phyloP scores from a whole-genome alignment of 106 monocot genomes.

The Dioscorea alata region DNA sequence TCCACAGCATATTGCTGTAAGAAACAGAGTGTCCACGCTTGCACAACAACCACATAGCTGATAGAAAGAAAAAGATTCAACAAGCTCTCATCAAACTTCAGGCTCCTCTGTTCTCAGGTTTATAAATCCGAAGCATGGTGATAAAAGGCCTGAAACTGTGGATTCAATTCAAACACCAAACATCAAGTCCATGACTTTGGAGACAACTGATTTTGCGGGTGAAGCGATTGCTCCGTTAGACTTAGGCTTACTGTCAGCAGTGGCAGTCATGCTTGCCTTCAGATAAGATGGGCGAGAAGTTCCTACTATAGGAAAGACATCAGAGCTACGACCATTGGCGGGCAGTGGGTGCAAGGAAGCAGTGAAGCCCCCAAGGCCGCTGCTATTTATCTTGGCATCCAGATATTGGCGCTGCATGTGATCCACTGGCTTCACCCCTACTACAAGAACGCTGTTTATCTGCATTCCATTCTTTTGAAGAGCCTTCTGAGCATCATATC shows the following conservation, averaged over 20 bases:
- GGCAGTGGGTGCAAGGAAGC: constrained; percentile 27
- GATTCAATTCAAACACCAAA: constrained; percentile 50
- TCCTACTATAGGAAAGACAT: constrained; percentile 5
- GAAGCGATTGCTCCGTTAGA: constrained; percentile 67
- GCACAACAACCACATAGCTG: not conserved
- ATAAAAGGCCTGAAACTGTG: not conserved
- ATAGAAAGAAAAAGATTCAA: not conserved
- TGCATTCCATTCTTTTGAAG: constrained; percentile 46
- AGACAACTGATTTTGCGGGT: constrained; percentile 74
- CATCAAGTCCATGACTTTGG: constrained; percentile 92
- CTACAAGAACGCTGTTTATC: constrained; percentile 40
- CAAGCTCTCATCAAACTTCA: not conserved
- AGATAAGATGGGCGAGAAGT: constrained; percentile 12
- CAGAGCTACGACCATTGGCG: constrained; percentile 13
- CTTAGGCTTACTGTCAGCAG: constrained; percentile 14
- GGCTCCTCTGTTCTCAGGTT: not conserved
- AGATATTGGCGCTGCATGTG: constrained; percentile 32
- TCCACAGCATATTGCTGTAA: not conserved
- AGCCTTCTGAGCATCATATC: constrained; percentile 54
- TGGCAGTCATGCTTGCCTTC: constrained; percentile 5
- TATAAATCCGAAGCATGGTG: not conserved
- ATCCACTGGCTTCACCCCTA: constrained; percentile 62
- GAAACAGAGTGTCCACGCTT: not conserved
- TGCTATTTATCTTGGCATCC: constrained; percentile 38
- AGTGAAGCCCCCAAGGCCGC: constrained; percentile 26